These are phyloP conservation scores for Pseudogymnoascus sp. DNA, from an alignment of 2,329 filamentous ascomycete genomes.

Conservation along the genomic window DNA sequence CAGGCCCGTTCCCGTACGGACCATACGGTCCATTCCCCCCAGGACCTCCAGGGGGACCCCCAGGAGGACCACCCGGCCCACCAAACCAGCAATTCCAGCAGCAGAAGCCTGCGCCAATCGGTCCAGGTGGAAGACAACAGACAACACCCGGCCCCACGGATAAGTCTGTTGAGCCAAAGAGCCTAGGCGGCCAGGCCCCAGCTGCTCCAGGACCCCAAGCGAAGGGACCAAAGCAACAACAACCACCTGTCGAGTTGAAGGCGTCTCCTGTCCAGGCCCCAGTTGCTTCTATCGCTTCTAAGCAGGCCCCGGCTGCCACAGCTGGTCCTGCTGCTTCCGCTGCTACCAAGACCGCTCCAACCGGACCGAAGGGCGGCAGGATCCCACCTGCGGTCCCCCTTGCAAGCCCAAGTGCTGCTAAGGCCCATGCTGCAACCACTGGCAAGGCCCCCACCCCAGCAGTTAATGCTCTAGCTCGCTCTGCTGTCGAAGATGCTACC, in stretches of 20 bases:
- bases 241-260: constrained; percentile 44
- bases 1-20: constrained; percentile 40
- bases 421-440: constrained; percentile 27
- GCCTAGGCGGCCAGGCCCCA: constrained; percentile 34
- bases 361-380: constrained; percentile 38
- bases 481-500: constrained; percentile 56
- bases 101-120: constrained; percentile 40
- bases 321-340: constrained; percentile 11
- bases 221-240: constrained; percentile 55
- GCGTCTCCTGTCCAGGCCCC: constrained; percentile 33
- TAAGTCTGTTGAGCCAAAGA: constrained; percentile 46
- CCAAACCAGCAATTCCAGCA: constrained; percentile 25
- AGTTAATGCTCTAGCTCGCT: constrained; percentile 23
- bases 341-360: constrained; percentile 26
- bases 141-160: constrained; percentile 33
- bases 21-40: constrained; percentile 53
- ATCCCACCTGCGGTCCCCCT: constrained; percentile 60
- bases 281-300: constrained; percentile 13
- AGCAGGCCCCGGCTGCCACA: constrained; percentile 10
- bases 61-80: constrained; percentile 5
- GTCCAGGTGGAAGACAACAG: constrained; percentile 40
- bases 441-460: constrained; percentile 1
- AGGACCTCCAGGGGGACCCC: constrained; percentile 31
- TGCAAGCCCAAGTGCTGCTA: constrained; percentile 36
- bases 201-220: constrained; percentile 28